Percentiles rank a stretch among this genome's conserved stretches.
These are phyloP conservation scores for Wickerhamiella nectarea DNA, from an alignment of 805 yeast species.

Conservation along the genomic window DNA sequence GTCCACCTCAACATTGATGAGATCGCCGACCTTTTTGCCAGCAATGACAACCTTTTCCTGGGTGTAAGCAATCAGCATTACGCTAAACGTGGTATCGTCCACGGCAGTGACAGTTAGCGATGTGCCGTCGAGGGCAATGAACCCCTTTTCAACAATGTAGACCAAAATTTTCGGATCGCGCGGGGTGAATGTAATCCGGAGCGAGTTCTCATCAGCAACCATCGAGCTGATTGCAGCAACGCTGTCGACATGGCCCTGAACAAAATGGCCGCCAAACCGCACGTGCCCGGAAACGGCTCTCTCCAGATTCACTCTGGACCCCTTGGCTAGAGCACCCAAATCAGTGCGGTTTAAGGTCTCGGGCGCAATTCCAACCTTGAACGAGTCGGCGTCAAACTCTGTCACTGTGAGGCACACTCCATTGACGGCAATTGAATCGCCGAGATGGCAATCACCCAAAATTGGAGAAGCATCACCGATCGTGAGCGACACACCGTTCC, in stretches of 20 bases:
- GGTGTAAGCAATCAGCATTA: constrained; percentile 86
- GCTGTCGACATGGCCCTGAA: constrained; percentile 95
- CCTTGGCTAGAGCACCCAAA: constrained; percentile 44
- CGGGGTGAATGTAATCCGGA: constrained; percentile 59
- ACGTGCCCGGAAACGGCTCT: constrained; percentile 76
- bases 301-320: constrained; percentile 69
- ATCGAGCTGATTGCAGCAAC: constrained; percentile 49
- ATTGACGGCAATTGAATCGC: constrained; percentile 84
- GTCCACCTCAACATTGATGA: constrained; percentile 88
- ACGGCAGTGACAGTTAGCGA: constrained; percentile 79
- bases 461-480: constrained; percentile 49
- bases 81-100: constrained; percentile 55
- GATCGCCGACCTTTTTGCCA: constrained; percentile 42
- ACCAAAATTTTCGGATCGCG: constrained; percentile 44
- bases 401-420: constrained; percentile 91
- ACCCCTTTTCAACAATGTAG: constrained; percentile 90
- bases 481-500: constrained; percentile 59
- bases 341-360: constrained; percentile 80
- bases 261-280: constrained; percentile 93
- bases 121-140: constrained; percentile 84
- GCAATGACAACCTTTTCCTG: constrained; percentile 72
- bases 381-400: constrained; percentile 44
- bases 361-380: constrained; percentile 86
- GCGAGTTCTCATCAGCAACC: constrained; percentile 55
- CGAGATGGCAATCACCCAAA: constrained; percentile 70